Evolutionary conservation across 306 rosid genomes (phyloP).

Genomic region (Rosa persica): DNA sequence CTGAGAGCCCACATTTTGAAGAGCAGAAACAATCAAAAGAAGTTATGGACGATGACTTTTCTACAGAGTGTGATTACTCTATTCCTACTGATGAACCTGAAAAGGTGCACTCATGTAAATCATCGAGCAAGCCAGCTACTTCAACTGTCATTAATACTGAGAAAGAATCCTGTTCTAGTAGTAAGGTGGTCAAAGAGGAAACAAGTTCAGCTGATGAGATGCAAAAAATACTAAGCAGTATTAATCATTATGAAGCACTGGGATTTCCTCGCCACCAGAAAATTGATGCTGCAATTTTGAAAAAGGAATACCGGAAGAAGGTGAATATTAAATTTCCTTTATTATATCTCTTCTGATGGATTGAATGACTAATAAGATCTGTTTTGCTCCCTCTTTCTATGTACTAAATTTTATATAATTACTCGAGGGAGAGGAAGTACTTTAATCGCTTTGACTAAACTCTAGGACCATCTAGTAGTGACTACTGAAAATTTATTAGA

Average conservation of each 20-base stretch:
- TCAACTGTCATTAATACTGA: slow-evolving; percentile 47
- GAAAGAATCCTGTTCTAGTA: slow-evolving; percentile 55
- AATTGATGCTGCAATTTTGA: slow-evolving; percentile 63
- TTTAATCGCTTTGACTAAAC: not conserved
- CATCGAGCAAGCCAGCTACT: slow-evolving; percentile 59
- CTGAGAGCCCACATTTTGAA: slow-evolving; percentile 70
- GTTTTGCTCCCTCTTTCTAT: not conserved
- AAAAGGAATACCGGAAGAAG: slow-evolving; percentile 86
- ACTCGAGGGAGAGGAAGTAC: not conserved
- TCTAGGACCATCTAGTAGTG: not conserved
- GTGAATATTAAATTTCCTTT: slow-evolving; percentile 23
- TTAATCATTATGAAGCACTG: slow-evolving; percentile 85
- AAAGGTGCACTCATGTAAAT: slow-evolving; percentile 68
- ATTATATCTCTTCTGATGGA: not conserved
- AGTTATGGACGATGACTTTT: slow-evolving; percentile 64
- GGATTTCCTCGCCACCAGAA: slow-evolving; percentile 74
- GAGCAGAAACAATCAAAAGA: slow-evolving; percentile 73
- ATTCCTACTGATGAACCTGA: slow-evolving; percentile 65
- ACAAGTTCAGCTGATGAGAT: slow-evolving; percentile 72
- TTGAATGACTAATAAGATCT: not conserved
- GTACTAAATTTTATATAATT: not conserved
- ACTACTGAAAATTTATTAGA: not conserved
- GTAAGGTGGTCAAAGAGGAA: slow-evolving; percentile 56
- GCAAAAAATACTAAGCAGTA: slow-evolving; percentile 69
- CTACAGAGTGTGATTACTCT: slow-evolving; percentile 66